Percentiles rank a stretch among this genome's conserved stretches.
phyloP scores from a whole-genome alignment of 495 filamentous ascomycete genomes.

The Bryoglossum gracile region DNA sequence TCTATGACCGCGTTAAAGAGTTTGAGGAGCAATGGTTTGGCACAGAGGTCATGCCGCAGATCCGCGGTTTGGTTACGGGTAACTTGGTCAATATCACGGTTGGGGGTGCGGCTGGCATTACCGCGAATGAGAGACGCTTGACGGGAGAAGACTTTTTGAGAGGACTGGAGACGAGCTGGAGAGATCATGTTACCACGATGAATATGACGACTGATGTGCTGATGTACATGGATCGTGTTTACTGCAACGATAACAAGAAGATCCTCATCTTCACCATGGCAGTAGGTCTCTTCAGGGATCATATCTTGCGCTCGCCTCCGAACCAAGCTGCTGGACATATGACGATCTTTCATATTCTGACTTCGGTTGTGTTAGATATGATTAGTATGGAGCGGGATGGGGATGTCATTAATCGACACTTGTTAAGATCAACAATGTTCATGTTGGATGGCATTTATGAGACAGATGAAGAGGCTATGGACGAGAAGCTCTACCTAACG shows the following conservation, averaged over 20 bases:
- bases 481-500: conserved; percentile 75
- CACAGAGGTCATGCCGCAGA: conserved; percentile 54
- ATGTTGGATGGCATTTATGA: conserved; percentile 93
- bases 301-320: conserved; percentile 57
- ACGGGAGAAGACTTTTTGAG: conserved; percentile 80
- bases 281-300: conserved; percentile 82
- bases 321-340: conserved; percentile 32
- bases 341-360: conserved; percentile 61
- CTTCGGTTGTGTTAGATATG: conserved; percentile 79
- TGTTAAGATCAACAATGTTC: conserved; percentile 74
- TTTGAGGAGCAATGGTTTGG: conserved; percentile 78
- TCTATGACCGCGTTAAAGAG: conserved; percentile 71
- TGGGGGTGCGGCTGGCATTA: conserved; percentile 43
- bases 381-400: conserved; percentile 88
- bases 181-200: conserved; percentile 86
- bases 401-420: conserved; percentile 75
- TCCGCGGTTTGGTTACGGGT: conserved; percentile 54
- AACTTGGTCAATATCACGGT: conserved; percentile 45
- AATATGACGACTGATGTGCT: conserved; percentile 95
- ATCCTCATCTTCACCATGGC: conserved; percentile 75
- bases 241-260: conserved; percentile 59
- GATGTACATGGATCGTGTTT: conserved; percentile 96
- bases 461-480: conserved; percentile 61
- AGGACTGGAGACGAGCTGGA: conserved; percentile 69
- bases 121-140: conserved; percentile 63